Evolutionary conservation across 2,329 filamentous ascomycete species (phyloP).

Genomic region (Cercospora sesami): DNA sequence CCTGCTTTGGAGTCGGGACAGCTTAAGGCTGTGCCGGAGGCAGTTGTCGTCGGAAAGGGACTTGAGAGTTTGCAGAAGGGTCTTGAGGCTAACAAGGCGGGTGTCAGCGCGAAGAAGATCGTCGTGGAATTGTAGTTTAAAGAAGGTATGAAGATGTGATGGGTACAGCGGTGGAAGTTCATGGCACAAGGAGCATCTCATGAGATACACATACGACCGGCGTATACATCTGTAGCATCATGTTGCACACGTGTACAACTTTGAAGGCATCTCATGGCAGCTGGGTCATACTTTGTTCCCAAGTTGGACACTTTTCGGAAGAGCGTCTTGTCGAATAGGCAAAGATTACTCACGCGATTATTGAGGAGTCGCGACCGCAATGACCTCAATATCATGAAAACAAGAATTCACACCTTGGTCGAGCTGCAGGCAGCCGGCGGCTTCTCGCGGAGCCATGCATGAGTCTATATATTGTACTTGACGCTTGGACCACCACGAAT

Average conservation of each 20-base stretch:
- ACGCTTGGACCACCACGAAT: conserved; percentile 9
- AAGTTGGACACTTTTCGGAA: not conserved
- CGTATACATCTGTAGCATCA: not conserved
- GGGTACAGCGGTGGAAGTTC: not conserved
- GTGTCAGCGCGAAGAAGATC: conserved; percentile 40
- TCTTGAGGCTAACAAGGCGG: conserved; percentile 35
- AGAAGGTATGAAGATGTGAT: not conserved
- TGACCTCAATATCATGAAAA: not conserved
- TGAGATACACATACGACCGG: not conserved
- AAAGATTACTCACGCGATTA: not conserved
- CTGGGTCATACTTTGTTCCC: not conserved
- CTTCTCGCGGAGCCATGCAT: not conserved
- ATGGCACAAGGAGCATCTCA: not conserved
- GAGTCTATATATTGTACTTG: conserved; percentile 6
- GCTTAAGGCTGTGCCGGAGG: conserved; percentile 40
- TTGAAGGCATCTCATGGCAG: not conserved
- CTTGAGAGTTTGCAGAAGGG: conserved; percentile 37
- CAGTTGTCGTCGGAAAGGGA: conserved; percentile 44
- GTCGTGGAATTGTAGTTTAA: conserved; percentile 35
- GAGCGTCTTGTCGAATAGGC: not conserved
- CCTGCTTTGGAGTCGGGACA: conserved; percentile 40
- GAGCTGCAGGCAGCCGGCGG: not conserved
- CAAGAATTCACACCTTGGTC: not conserved
- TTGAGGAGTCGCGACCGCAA: not conserved
- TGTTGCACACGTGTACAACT: not conserved